Evolutionary conservation across 2,329 filamentous ascomycete genomes (phyloP).

Genomic region (Diaporthe humulicola): DNA sequence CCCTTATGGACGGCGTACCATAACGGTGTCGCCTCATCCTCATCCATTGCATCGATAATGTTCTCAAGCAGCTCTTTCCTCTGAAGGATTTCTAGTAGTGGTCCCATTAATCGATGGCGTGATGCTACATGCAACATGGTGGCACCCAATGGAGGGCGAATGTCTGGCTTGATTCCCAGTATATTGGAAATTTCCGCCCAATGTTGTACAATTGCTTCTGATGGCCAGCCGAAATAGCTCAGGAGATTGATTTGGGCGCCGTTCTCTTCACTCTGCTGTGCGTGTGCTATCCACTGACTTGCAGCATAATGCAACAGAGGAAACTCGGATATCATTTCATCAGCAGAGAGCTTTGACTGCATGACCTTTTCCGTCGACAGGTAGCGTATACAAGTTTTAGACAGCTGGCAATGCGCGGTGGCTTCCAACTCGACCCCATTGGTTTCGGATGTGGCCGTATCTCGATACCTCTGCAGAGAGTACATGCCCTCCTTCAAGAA

Average conservation of each 20-base stretch:
- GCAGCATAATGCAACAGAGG: conserved; percentile 41
- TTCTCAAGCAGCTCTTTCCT: background rate
- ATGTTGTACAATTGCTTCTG: background rate
- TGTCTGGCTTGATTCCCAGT: too few species aligned
- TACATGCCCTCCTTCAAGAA: conserved; percentile 45
- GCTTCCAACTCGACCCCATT: conserved; percentile 6
- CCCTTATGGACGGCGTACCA: background rate
- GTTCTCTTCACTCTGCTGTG: background rate
- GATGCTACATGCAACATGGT: background rate
- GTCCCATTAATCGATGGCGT: background rate
- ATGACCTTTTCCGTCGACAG: conserved; percentile 39
- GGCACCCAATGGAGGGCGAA: too few species aligned
- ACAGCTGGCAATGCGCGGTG: conserved; percentile 43
- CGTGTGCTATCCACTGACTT: conserved; percentile 40
- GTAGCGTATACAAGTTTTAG: conserved; percentile 46
- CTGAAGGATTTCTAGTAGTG: background rate
- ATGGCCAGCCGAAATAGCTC: background rate
- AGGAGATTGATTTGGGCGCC: background rate
- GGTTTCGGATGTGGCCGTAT: conserved; percentile 24
- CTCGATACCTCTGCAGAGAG: conserved; percentile 35
- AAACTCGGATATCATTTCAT: background rate
- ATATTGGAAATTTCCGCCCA: background rate
- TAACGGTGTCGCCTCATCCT: background rate
- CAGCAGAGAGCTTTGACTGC: conserved; percentile 4
- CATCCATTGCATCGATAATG: background rate